phyloP scores from a whole-genome alignment of 345 rosid species.

The Hibiscus mutabilis region DNA sequence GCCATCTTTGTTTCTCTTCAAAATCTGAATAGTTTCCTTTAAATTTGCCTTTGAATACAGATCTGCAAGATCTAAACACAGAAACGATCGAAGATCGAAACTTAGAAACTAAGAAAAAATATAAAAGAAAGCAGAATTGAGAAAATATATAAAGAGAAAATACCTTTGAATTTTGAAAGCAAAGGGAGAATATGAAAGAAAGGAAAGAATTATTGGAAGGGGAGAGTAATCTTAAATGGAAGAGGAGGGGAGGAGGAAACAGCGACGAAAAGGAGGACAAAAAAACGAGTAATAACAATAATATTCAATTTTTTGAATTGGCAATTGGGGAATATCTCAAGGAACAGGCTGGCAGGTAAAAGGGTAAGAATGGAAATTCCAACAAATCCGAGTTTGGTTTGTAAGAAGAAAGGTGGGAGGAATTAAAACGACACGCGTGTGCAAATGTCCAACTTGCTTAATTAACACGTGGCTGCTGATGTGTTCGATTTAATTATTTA shows the following conservation, averaged over 20 bases:
- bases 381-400: neutral
- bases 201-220: slow-evolving; percentile 1
- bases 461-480: neutral
- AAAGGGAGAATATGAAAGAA: slow-evolving; percentile 2
- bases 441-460: neutral
- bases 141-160: neutral
- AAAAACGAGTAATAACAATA: slow-evolving; percentile 20
- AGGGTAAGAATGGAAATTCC: neutral
- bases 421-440: neutral
- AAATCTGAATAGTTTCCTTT: neutral
- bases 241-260: slow-evolving; percentile 12
- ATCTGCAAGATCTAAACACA: slow-evolving; percentile 2
- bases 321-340: slow-evolving; percentile 2
- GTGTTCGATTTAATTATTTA: neutral
- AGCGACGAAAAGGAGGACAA: slow-evolving; percentile 20
- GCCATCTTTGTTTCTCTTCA: slow-evolving; percentile 21
- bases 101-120: neutral
- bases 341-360: slow-evolving; percentile 15
- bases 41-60: neutral
- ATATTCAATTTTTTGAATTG: slow-evolving; percentile 3
- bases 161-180: slow-evolving; percentile 4
- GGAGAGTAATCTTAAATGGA: neutral
- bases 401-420: neutral
- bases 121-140: neutral
- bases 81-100: slow-evolving; percentile 2